These are phyloP conservation scores for Parachaetomium inaequale DNA, from an alignment of 495 filamentous ascomycete species.

Conservation along the genomic window DNA sequence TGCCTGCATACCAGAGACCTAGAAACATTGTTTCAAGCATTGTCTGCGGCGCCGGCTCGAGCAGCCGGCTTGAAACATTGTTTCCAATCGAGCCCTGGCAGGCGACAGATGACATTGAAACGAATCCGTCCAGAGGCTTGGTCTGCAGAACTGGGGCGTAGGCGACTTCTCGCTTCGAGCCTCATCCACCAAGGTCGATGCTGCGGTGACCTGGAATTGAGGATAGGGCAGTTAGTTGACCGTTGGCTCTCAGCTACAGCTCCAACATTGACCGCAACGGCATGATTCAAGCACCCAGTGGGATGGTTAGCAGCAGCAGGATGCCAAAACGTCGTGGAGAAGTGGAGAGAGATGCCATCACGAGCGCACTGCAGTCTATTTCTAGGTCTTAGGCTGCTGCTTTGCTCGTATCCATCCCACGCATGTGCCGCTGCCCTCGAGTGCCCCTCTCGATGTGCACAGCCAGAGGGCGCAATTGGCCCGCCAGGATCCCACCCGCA, in stretches of 20 bases:
- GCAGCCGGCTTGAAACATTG: conserved; percentile 1
- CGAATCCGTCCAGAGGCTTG: background rate
- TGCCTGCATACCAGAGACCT: background rate
- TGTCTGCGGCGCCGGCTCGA: background rate
- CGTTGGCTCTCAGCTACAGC: background rate
- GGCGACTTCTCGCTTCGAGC: background rate
- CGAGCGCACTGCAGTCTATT: no score
- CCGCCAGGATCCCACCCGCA: background rate
- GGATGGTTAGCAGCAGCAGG: no score
- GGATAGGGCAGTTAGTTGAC: background rate
- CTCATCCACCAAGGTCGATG: background rate
- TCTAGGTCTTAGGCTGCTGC: no score
- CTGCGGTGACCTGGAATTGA: background rate
- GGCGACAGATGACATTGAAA: background rate
- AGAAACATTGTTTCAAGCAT: background rate
- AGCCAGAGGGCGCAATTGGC: background rate
- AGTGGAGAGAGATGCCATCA: no score
- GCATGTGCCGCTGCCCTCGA: background rate
- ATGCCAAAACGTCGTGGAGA: no score
- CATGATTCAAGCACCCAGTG: no score
- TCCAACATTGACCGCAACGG: no score
- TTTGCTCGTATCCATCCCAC: background rate
- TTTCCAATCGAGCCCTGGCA: background rate
- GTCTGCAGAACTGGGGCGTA: background rate
- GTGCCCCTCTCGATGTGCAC: background rate